Percentiles rank a stretch among this genome's conserved stretches.
Evolutionary conservation across 257 asterid species (phyloP).

Genomic region (Ocimum tenuiflorum): DNA sequence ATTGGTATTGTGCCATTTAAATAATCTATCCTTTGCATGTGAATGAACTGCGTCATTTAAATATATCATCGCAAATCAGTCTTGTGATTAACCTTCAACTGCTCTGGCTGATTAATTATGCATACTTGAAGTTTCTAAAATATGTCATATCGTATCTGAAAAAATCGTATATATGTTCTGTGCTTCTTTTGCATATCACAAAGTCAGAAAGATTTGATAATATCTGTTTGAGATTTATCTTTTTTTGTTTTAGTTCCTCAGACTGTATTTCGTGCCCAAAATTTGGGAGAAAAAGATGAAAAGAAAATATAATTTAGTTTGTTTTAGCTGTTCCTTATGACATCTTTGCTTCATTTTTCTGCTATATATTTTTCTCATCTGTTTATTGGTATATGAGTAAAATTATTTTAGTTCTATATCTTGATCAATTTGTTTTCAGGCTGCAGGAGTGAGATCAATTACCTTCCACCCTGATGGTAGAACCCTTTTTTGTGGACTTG

Average conservation of each 20-base stretch:
- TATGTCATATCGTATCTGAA: background rate
- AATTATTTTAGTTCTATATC: background rate
- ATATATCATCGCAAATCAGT: background rate
- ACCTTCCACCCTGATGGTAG: slow-evolving; percentile 92
- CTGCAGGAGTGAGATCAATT: slow-evolving; percentile 76
- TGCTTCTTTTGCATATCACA: background rate
- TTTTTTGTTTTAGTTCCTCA: background rate
- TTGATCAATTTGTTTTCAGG: slow-evolving; percentile 34
- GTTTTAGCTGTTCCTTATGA: background rate
- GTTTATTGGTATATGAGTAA: slow-evolving; percentile 6
- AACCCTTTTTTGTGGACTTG: slow-evolving; percentile 82
- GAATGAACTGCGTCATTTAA: background rate
- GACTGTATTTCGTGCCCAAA: background rate
- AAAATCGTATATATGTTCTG: background rate
- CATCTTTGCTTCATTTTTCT: background rate
- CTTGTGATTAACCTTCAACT: background rate
- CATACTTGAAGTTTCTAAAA: background rate
- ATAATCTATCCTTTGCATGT: background rate
- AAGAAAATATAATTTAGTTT: slow-evolving; percentile 5
- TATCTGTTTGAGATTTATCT: background rate
- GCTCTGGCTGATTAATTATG: background rate
- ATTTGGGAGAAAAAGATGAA: slow-evolving; percentile 2
- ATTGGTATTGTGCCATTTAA: background rate
- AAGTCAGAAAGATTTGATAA: background rate
- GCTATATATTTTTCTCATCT: background rate